phyloP scores from a whole-genome alignment of 75 land plant species.

The Picea glauca region DNA sequence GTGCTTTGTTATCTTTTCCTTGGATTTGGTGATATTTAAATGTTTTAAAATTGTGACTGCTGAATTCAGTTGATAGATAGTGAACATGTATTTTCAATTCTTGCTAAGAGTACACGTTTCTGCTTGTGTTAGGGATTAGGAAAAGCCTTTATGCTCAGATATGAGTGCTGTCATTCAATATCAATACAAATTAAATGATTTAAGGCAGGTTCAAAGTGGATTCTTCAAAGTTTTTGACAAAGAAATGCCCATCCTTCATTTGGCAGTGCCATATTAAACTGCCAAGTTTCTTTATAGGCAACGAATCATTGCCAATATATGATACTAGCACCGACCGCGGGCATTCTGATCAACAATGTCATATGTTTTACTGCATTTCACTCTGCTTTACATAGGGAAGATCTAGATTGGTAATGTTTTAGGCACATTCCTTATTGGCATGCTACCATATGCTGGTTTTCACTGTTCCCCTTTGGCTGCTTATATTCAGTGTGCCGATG shows the following conservation, averaged over 20 bases:
- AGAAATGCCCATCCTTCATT: not conserved
- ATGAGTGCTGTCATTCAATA: not conserved
- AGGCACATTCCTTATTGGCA: not conserved
- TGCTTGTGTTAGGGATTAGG: slow-evolving; percentile 1
- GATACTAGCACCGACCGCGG: not conserved
- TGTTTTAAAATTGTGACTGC: not conserved
- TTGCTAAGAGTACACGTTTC: not conserved
- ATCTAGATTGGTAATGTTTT: not conserved
- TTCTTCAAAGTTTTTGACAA: not conserved
- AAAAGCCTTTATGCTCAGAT: not conserved
- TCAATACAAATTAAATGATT: not conserved
- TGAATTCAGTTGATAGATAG: not conserved
- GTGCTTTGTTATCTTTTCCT: not conserved
- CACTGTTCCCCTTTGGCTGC: not conserved
- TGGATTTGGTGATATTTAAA: not conserved
- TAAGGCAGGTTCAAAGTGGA: not conserved
- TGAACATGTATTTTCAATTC: not conserved
- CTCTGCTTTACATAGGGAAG: not conserved
- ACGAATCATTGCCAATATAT: not conserved
- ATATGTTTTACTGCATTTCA: slow-evolving; percentile 7
- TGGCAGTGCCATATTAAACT: no score
- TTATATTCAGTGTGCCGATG: not conserved
- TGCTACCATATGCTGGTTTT: not conserved
- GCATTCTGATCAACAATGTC: not conserved
- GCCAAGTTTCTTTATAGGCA: no score